These are phyloP conservation scores for Arthrobotrys sinensis DNA, from an alignment of 2,329 filamentous ascomycete species.

Conservation along the genomic window DNA sequence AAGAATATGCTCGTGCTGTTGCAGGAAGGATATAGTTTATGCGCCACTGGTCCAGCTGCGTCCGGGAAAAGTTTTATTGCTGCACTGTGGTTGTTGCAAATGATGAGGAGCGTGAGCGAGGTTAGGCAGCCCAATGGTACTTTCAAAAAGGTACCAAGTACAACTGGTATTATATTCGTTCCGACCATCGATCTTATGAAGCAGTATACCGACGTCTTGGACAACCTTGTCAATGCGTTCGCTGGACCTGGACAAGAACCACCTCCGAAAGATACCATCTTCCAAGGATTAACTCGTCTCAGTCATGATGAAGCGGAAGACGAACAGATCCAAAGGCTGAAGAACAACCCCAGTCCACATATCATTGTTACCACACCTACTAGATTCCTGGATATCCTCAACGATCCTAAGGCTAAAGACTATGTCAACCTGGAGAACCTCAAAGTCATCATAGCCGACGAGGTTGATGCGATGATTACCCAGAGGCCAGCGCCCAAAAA, in stretches of 20 bases:
- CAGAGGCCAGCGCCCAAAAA: conserved; percentile 40
- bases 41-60: conserved; percentile 61
- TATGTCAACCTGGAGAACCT: conserved; percentile 62
- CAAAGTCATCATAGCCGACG: conserved; percentile 63
- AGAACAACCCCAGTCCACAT: conserved; percentile 62
- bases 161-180: conserved; percentile 63
- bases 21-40: conserved; percentile 62
- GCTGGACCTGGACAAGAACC: conserved; percentile 24
- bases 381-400: conserved; percentile 63
- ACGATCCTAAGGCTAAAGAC: conserved; percentile 52
- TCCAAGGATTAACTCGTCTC: conserved; percentile 59
- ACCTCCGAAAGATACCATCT: conserved; percentile 48
- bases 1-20: conserved; percentile 61
- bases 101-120: conserved; percentile 46
- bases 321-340: conserved; percentile 59
- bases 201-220: conserved; percentile 35
- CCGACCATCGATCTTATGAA: conserved; percentile 62
- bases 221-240: conserved; percentile 36
- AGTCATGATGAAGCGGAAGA: conserved; percentile 31
- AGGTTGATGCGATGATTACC: conserved; percentile 62
- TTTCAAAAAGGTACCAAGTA: conserved; percentile 54
- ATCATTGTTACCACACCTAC: conserved; percentile 64
- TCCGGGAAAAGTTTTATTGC: conserved; percentile 64
- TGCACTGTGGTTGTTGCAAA: conserved; percentile 62
- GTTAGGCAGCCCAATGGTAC: conserved; percentile 27